A percentile compares a stretch with the other conserved stretches of the same genome.
phyloP scores from a whole-genome alignment of 176 grass and related monocot genomes.

The Carex cristatella region DNA sequence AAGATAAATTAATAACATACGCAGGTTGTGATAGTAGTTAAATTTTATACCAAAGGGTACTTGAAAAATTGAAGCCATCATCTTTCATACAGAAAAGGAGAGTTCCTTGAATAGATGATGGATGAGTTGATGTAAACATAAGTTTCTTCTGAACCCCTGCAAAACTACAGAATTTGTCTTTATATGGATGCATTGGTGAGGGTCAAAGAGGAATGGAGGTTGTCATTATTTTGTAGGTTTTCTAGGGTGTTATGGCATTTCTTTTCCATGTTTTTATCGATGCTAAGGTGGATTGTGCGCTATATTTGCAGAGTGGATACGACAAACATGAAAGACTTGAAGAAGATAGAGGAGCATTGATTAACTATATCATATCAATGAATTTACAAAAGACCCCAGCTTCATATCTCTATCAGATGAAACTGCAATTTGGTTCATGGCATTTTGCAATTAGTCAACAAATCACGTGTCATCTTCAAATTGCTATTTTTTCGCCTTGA shows the following conservation, averaged over 20 bases:
- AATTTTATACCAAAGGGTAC: background rate
- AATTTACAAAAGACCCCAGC: conserved; percentile 1
- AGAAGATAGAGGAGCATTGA: conserved; percentile 94
- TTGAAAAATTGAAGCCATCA: background rate
- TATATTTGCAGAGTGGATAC: conserved; percentile 67
- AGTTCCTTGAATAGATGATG: background rate
- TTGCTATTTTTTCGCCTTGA: background rate
- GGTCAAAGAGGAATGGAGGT: background rate
- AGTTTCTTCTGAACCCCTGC: background rate
- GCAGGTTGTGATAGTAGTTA: no score
- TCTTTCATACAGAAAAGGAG: background rate
- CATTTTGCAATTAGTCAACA: background rate
- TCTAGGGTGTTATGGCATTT: background rate
- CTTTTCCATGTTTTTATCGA: background rate
- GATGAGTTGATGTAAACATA: background rate
- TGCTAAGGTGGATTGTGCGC: background rate
- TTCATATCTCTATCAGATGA: background rate
- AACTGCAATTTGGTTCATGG: background rate
- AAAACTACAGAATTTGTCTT: background rate
- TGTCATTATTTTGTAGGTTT: background rate
- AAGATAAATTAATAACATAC: background rate
- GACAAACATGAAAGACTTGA: conserved; percentile 94
- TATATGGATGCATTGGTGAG: background rate
- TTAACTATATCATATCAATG: background rate
- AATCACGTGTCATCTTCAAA: background rate